Evolutionary conservation across 768 basidiomycete species (phyloP), one percentile per base, ranked within the genome.

Genomic region (Tylopilus rubrobrunneus): DNA sequence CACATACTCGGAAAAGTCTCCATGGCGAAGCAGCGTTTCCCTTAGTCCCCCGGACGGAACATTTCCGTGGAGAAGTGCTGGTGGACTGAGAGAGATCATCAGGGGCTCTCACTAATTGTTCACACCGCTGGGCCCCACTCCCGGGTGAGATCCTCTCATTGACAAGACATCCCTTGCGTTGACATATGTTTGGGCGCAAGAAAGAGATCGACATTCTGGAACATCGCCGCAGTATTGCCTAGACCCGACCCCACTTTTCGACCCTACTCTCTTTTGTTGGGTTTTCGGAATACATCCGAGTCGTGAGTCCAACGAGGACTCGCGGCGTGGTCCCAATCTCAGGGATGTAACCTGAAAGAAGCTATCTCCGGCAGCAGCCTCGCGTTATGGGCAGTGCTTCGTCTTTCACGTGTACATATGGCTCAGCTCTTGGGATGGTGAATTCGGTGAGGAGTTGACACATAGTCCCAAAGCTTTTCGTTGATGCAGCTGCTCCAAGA

Each of bases 171-270:
- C n/a, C n/a, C 44, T 27, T 51, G 36, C 37, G 21, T 56, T 49
- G 55, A 57, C 59, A 49, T 59, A 48, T 43, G 55, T 48, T 37
- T 43, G 48, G 52, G 49, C 87, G 83, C 87, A 91, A n/a, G 82
- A 84, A 87, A 88, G 6, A 90, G 92, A 73, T 84, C 85, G 12
- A 87, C 88, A 82, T 93, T 52, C 76, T 93, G 50, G 86, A 93
- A 52, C 92, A 28, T 43, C 31, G 31, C 43, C 55, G 40, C 62
- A 58, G 52, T 86, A 9, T 79, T 78, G 91, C 73, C 86, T 84
- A 63, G 89, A 90, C 87, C 14, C 90, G 41, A 42, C 68, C 88
- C 88, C 19, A 89, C 92, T 70, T 75, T 94, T 17, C 5, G 34
- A 3, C 14, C 89, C 92, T 2, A 67, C 88, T 94, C 31, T 92